phyloP scores from a whole-genome alignment of 1,284 basidiomycete species.

The Pyrrhoderma noxium region DNA sequence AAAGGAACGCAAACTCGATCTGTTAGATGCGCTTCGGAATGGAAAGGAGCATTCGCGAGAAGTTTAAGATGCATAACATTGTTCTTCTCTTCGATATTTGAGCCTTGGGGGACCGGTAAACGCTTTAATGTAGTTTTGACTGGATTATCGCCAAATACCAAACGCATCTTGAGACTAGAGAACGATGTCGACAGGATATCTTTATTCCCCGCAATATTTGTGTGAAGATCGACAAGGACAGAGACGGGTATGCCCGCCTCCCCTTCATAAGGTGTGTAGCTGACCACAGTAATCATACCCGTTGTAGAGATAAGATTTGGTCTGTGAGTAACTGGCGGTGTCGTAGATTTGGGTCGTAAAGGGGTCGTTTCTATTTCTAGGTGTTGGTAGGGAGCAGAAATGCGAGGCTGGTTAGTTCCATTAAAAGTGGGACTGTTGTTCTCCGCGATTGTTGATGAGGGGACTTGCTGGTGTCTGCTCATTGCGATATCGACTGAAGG shows the following conservation, averaged over 20 bases:
- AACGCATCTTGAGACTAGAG: slow-evolving; percentile 45
- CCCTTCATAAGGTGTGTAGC: slow-evolving; percentile 55
- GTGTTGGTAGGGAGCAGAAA: background rate
- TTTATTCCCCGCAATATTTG: slow-evolving; percentile 29
- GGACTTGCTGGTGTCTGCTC: background rate
- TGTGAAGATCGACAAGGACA: slow-evolving; percentile 50
- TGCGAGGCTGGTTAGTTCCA: slow-evolving; percentile 8
- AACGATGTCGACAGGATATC: background rate
- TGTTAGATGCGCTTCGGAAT: slow-evolving; percentile 29
- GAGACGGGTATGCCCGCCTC: slow-evolving; percentile 48
- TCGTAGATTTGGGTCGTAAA: background rate
- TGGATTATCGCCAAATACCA: slow-evolving; percentile 56
- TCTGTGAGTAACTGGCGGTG: slow-evolving; percentile 9
- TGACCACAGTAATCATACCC: slow-evolving; percentile 52
- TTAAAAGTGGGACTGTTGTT: background rate
- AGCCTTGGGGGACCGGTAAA: background rate
- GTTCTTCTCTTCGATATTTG: background rate
- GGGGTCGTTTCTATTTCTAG: background rate
- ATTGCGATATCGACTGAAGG: too few species aligned
- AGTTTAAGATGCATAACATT: slow-evolving; percentile 42
- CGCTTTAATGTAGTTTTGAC: slow-evolving; percentile 47
- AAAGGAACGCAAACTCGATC: slow-evolving; percentile 36
- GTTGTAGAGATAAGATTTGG: slow-evolving; percentile 31
- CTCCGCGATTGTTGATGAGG: background rate
- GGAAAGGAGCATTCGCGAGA: slow-evolving; percentile 45